These are phyloP conservation scores for Tubosaeta sp. DNA, from an alignment of 768 basidiomycete genomes.

Conservation along the genomic window DNA sequence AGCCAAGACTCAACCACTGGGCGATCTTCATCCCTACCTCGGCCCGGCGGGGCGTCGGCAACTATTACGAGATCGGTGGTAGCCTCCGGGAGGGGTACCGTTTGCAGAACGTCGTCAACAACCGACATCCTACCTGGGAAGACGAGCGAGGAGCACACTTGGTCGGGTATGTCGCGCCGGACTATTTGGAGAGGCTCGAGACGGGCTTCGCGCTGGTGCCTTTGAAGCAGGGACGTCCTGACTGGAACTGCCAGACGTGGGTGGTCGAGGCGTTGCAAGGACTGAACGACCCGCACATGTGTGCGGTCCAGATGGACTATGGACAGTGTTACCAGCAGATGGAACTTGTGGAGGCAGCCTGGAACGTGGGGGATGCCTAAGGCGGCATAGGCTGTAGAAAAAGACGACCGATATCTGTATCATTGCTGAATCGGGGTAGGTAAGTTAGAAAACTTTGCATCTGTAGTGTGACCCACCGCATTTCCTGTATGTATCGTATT, in stretches of 20 bases:
- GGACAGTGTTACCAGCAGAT: slow-evolving; percentile 9
- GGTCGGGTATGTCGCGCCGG: slow-evolving; percentile 9
- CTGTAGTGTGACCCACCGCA: neutral
- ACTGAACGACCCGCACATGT: slow-evolving; percentile 10
- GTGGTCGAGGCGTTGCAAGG: slow-evolving; percentile 17
- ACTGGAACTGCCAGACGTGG: slow-evolving; percentile 21
- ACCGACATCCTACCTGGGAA: slow-evolving; percentile 13
- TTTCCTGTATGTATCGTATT: neutral
- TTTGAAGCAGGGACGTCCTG: slow-evolving; percentile 6
- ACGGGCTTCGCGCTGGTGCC: slow-evolving; percentile 9
- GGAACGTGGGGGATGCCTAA: slow-evolving; percentile 16
- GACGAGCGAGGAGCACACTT: slow-evolving; percentile 13
- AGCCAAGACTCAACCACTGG: slow-evolving; percentile 7
- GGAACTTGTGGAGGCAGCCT: slow-evolving; percentile 13
- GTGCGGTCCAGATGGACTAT: slow-evolving; percentile 14
- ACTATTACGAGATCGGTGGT: slow-evolving; percentile 17
- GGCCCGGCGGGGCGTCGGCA: slow-evolving; percentile 14
- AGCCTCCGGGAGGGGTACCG: slow-evolving; percentile 10
- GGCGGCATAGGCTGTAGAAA: no score
- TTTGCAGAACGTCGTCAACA: slow-evolving; percentile 13
- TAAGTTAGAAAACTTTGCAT: neutral
- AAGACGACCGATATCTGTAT: neutral
- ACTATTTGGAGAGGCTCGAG: slow-evolving; percentile 2
- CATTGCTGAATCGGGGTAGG: neutral
- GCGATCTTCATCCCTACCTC: slow-evolving; percentile 24